Conservation (phyloP, 192 early-diverging fungal genomes). For the Linnemannia zychae region DNA sequence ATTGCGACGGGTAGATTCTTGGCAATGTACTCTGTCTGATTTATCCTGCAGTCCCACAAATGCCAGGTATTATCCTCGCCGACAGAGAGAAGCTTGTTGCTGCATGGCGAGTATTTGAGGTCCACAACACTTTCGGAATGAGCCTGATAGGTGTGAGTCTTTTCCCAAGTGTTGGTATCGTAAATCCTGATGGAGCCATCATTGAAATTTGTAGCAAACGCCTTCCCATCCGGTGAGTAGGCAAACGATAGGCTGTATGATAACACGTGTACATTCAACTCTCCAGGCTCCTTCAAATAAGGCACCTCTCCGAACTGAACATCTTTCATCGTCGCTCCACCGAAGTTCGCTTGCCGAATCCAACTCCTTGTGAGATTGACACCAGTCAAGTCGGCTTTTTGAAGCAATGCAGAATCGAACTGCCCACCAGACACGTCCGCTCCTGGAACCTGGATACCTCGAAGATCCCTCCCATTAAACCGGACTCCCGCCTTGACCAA, state of each 20-base stretch:
- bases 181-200: background rate
- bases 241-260: background rate
- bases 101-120: no score
- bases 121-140: background rate
- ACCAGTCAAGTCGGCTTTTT: background rate
- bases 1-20: no score
- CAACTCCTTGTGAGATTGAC: background rate
- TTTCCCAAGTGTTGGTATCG: background rate
- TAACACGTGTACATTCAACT: no score
- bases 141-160: background rate
- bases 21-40: no score
- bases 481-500: background rate
- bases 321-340: background rate
- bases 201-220: background rate
- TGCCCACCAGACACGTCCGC: background rate
- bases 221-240: background rate
- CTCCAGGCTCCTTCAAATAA: background rate
- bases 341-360: slow-evolving; percentile 4
- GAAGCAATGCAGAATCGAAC: background rate
- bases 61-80: no score
- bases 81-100: no score
- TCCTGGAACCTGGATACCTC: slow-evolving; percentile 6
- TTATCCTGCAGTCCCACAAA: no score
- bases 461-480: background rate
- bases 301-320: slow-evolving; percentile 1